Conservation (phyloP, 1,139 yeast genomes). For the Kurtzmaniella natalensis region DNA sequence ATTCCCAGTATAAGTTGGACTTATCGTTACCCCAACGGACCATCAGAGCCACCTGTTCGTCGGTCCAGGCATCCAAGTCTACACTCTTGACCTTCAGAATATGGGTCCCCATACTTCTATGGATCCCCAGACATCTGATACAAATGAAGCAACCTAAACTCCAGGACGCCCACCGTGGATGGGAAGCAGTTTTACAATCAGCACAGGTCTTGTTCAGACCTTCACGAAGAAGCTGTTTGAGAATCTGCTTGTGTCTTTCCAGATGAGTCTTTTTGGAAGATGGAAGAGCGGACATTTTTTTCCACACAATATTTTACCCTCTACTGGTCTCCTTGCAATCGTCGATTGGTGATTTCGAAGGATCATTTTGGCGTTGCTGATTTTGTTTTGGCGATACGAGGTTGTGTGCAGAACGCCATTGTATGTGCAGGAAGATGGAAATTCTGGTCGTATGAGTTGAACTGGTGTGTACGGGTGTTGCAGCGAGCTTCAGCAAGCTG, state of each 20-base stretch:
- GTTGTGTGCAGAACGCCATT: too few relatives aligned
- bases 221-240: constrained; percentile 70
- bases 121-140: constrained; percentile 90
- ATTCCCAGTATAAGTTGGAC: constrained; percentile 82
- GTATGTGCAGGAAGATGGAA: too few relatives aligned
- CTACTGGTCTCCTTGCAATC: too few relatives aligned
- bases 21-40: constrained; percentile 81
- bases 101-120: constrained; percentile 93
- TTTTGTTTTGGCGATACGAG: too few relatives aligned
- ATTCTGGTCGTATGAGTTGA: too few relatives aligned
- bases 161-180: constrained; percentile 99
- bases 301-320: too few relatives aligned
- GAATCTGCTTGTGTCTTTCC: constrained; percentile 61
- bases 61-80: constrained; percentile 96
- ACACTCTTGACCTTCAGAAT: constrained; percentile 83
- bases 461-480: too few relatives aligned
- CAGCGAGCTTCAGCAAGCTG: too few relatives aligned
- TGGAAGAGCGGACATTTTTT: constrained; percentile 25
- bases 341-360: too few relatives aligned
- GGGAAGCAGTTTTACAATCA: constrained; percentile 84
- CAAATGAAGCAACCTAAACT: constrained; percentile 89
- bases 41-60: constrained; percentile 81
- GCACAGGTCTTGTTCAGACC: constrained; percentile 77
- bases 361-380: too few relatives aligned
- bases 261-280: constrained; percentile 42